Base-by-base conservation (phyloP, 345 rosid genomes). In the Acer negundo region DNA sequence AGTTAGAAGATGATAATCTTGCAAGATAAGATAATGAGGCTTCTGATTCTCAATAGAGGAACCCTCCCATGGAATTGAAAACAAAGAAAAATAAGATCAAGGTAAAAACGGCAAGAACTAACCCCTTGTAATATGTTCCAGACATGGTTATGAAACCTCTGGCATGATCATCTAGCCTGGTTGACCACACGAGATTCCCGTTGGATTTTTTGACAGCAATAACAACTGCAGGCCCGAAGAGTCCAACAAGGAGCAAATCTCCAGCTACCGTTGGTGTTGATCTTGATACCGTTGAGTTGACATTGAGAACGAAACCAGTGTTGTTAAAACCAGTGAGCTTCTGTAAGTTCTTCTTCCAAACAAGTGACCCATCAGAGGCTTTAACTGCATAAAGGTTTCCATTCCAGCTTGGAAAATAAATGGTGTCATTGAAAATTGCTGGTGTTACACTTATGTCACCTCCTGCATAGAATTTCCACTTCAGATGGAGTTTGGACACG, bases 391-490 rank as follows among this genome's bases (percentile, higher is more conserved):
- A 67, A 2, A 84, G 7, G 70, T 81, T 24, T 1, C 84, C 78
- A 69, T 84, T 79, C 86, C 84, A 81, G 78, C 84, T 74, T 22
- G 86, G 82, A 40, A 84, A 84, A 64, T 80, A 84, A 61, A 84
- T 56, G 56, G 72, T 69, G 12, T 70, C 75, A 6, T 81, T 10
- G 53, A 40, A 81, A 51, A 75, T 78, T 35, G 86, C 78, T 15
- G 83, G 86, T 10, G 86, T 83, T 65, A 73, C 81, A 24, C 75
- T 44, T 28, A 80, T 72, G 16, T 80, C 77, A 1, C 13, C 47
- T 2, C 86, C 86, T 31, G 86, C 66, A 5, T 20, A n/a, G 69
- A 77, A 83, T 23, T 75, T 62, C 84, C 86, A 80, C 42, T 78
- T 83, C 47, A 83, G 61, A 2, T 15, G 19, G 2, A 79, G 76